Evolutionary conservation across 176 grass and related monocot genomes (phyloP), one percentile per base, ranked within the genome.

Genomic region (Triticum timopheevii): DNA sequence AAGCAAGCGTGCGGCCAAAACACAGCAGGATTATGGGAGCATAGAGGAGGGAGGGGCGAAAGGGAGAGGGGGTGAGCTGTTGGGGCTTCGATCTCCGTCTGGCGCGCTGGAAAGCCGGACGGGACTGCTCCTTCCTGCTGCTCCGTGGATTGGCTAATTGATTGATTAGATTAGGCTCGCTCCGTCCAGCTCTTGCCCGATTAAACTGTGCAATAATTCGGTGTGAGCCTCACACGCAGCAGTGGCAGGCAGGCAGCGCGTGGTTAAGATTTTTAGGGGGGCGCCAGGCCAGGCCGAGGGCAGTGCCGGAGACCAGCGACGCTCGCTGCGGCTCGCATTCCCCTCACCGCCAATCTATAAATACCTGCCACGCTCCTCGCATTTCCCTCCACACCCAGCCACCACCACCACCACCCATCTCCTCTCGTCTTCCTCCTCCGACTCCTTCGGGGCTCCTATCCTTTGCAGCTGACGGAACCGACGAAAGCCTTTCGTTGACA

Each of bases 61-160:
- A 76, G 85, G 61, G 81, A 84, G 89, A 88, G 76, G 69, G 69
- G 81, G 81, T 88, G 81, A 87, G 89, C 89, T 56, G 76, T 65
- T 77, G 2, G 73, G 20, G 74, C 54, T 52, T 33, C 19, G 56
- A 59, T 22, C 42, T 19, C 71, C 11, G 38, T 44, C 27, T 19
- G 27, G 40, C 22, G 50, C 68, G 80, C 34, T 61, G 62, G 47
- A 36, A 69, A 69, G 83, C 27, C 33, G 59, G 45, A 84, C 54
- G 0, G 6, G 54, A 19, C 54, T 22, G 17, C 17, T 56, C 52
- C 49, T 20, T 56, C 47, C 47, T 16, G 13, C 47, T 16, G 13
- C 45, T 50, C 4, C 17, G 9, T 13, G 81, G 69, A 83, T 62
- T 11, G 65, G 50, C 25, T 22, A 63, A 62, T 64, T 38, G 74